phyloP scores from a whole-genome alignment of 1,284 basidiomycete genomes.

The Neotropicomus parvogracilis region DNA sequence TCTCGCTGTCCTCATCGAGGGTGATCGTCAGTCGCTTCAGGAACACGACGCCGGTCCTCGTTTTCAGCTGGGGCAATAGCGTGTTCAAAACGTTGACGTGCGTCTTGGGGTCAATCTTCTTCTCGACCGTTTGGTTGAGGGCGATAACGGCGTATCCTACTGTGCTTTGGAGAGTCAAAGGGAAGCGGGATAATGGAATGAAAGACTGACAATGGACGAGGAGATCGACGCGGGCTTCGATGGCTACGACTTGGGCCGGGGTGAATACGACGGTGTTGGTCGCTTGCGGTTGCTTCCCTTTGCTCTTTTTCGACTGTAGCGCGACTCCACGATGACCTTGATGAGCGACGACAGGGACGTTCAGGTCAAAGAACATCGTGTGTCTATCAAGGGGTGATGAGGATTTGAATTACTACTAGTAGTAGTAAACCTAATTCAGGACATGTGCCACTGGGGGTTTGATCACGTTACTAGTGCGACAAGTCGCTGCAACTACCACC shows the following conservation, averaged over 20 bases:
- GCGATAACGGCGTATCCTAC: conserved; percentile 79
- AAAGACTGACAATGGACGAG: conserved; percentile 48
- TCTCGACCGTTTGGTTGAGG: conserved; percentile 63
- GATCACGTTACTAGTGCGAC: too few relatives aligned
- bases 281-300: conserved; percentile 42
- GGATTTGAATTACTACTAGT: too few relatives aligned
- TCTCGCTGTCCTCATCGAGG: conserved; percentile 74
- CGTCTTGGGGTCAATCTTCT: conserved; percentile 65
- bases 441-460: too few relatives aligned
- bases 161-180: conserved; percentile 34
- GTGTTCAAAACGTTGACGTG: conserved; percentile 59
- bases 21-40: conserved; percentile 70
- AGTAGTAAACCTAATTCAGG: too few relatives aligned
- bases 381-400: too few relatives aligned
- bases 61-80: conserved; percentile 51
- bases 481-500: too few relatives aligned
- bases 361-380: conserved; percentile 59
- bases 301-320: conserved; percentile 44
- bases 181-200: neutral
- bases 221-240: conserved; percentile 51
- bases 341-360: conserved; percentile 43
- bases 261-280: conserved; percentile 33
- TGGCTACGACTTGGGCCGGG: conserved; percentile 39
- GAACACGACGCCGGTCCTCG: conserved; percentile 54
- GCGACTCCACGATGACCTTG: conserved; percentile 16